Base-by-base conservation (phyloP, 164 flowering plant genomes). In the Dillenia suffruticosa region DNA sequence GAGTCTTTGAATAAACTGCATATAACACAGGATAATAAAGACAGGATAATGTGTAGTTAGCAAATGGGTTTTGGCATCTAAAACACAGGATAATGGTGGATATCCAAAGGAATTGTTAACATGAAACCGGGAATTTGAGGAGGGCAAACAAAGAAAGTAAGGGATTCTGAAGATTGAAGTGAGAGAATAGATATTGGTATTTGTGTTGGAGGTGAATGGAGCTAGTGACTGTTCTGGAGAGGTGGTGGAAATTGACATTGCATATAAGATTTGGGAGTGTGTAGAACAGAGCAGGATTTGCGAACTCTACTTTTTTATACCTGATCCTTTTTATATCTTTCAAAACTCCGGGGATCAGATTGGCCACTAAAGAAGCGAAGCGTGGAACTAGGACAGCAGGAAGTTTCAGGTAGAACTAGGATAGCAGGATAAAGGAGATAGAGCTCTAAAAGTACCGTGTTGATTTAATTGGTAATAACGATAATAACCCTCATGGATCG, bases 1-100 rank as follows among this genome's bases (percentile, higher is more conserved):
- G 77, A 73, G 68, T 82, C 80, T 61, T 73, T 66, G 24, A 81
- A 73, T 54, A 90, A 68, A 15, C 70, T 57, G 26, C 74, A 52
- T 7, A 89, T 48, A 12, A 75, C 1, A 53, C n/a, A n/a, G n/a
- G n/a, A 46, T 16, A 26, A 17, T n/a, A n/a, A n/a, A n/a, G n/a
- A n/a, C n/a, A n/a, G n/a, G n/a, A n/a, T n/a, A n/a, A n/a, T n/a
- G n/a, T n/a, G 17, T 26, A 61, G 12, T 51, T 63, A 10, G 52
- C 15, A 46, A 60, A 51, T 22, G 49, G 62, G 11, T 64, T 10
- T 12, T 61, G 3, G 77, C 80, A 62, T 70, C 77, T 46, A 76
- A 58, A 43, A 74, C n/a, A n/a, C n/a, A n/a, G n/a, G n/a, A 60
- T 1, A 79, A 67, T 1, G 84, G 57, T 8, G 76, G 47, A 50